Evolutionary conservation across 108 stramenopile genomes (phyloP).

Genomic region (Licmophora abbreviata): DNA sequence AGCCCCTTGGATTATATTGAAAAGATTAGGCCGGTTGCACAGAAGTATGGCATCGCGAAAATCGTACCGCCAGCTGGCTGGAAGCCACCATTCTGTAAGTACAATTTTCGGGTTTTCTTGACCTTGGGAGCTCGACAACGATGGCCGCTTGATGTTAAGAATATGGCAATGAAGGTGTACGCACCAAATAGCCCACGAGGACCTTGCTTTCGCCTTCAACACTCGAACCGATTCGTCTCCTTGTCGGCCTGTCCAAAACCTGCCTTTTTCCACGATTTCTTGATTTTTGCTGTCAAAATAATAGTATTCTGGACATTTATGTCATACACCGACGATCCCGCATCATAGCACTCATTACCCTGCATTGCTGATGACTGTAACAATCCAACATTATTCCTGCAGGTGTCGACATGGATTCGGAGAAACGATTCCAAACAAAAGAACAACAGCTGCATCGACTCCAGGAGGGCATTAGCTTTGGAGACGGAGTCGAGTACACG

Average conservation of each 20-base stretch:
- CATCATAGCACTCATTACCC: too few species aligned
- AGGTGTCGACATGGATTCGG: conserved; percentile 51
- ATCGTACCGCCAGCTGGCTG: conserved; percentile 95
- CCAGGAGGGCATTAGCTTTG: conserved; percentile 89
- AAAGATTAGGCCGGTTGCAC: conserved; percentile 79
- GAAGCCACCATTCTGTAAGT: conserved; percentile 60
- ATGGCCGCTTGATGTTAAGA: too few species aligned
- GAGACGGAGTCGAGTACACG: conserved; percentile 87
- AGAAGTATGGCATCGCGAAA: conserved; percentile 91
- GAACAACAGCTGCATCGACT: conserved; percentile 73
- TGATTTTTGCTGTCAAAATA: too few species aligned
- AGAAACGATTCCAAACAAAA: conserved; percentile 74
- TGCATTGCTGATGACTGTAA: too few species aligned
- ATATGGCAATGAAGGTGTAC: too few species aligned
- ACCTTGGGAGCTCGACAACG: neutral
- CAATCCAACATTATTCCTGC: conserved; percentile 7
- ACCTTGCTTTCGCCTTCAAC: too few species aligned
- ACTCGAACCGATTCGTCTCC: too few species aligned
- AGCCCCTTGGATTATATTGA: conserved; percentile 83
- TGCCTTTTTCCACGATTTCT: too few species aligned
- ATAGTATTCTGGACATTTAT: too few species aligned
- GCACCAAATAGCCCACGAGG: too few species aligned
- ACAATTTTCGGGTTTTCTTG: neutral
- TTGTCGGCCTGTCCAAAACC: too few species aligned
- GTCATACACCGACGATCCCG: too few species aligned